phyloP scores from a whole-genome alignment of 2,329 filamentous ascomycete genomes.

The Sporothrix pseudoabietina region DNA sequence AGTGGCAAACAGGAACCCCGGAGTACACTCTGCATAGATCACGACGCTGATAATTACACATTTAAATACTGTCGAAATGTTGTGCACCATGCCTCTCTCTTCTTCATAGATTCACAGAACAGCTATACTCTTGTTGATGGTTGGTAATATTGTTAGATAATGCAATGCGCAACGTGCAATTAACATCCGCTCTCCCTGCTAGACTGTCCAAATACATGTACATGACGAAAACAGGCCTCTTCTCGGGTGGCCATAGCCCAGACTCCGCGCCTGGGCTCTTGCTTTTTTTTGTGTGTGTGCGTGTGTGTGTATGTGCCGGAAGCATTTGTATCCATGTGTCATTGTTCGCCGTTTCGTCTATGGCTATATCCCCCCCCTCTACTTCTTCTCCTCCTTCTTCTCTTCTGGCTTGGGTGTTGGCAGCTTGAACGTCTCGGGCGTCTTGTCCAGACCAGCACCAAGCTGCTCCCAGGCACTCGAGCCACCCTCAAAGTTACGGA shows the following conservation, averaged over 20 bases:
- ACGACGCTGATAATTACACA: neutral
- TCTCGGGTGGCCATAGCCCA: neutral
- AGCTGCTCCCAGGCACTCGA: conserved; percentile 70
- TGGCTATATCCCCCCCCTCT: neutral
- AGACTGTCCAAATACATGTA: conserved; percentile 26
- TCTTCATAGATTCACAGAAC: neutral
- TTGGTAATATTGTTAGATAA: neutral
- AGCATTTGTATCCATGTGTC: neutral
- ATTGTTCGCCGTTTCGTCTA: neutral
- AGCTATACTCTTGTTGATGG: neutral
- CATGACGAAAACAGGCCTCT: conserved; percentile 11
- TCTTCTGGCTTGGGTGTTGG: conserved; percentile 94
- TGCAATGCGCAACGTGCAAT: conserved; percentile 7
- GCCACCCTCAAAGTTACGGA: conserved; percentile 96
- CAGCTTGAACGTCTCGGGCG: conserved; percentile 86
- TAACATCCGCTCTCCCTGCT: conserved; percentile 14
- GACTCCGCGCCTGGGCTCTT: neutral
- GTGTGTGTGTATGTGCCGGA: neutral
- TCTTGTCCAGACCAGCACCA: conserved; percentile 71
- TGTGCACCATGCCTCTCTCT: neutral
- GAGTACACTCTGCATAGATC: too few relatives aligned
- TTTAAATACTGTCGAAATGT: neutral
- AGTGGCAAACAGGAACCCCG: too few relatives aligned
- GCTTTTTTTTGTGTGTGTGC: neutral
- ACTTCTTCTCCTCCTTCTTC: conserved; percentile 81